Conservation (phyloP, 305 asterid species). For the Ajuga reptans region DNA sequence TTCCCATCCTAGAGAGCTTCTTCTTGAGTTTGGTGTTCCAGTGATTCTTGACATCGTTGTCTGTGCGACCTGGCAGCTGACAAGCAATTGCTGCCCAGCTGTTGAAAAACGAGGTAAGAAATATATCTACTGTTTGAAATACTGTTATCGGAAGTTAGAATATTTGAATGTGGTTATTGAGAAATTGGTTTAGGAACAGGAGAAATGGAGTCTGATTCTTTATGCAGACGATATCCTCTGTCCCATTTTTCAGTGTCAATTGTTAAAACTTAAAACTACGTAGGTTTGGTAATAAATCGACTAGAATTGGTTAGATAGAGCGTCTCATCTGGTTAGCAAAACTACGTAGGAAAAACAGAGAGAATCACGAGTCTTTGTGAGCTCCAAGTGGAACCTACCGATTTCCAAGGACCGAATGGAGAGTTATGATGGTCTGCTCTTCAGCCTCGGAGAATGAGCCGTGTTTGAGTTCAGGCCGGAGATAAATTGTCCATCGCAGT, state of each 20-base stretch:
- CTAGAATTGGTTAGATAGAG: too few species aligned
- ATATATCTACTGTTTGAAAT: not conserved
- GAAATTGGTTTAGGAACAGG: not conserved
- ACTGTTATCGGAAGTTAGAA: not conserved
- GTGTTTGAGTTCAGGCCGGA: constrained; percentile 70
- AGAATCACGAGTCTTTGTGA: too few species aligned
- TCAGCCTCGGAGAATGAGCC: constrained; percentile 65
- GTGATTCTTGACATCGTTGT: constrained; percentile 78
- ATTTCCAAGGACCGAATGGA: constrained; percentile 60
- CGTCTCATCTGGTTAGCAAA: too few species aligned
- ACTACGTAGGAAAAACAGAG: too few species aligned
- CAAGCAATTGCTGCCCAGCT: constrained; percentile 84
- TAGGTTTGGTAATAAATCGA: too few species aligned
- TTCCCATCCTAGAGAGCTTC: too few species aligned
- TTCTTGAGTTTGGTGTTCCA: constrained; percentile 81
- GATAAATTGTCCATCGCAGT: constrained; percentile 67
- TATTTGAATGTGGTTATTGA: not conserved
- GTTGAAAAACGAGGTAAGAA: not conserved
- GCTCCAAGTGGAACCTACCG: not conserved
- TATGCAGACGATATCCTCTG: too few species aligned
- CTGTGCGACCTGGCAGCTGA: constrained; percentile 75
- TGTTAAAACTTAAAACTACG: too few species aligned
- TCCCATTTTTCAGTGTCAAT: too few species aligned
- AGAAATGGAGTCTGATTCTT: not conserved
- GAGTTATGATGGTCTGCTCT: constrained; percentile 60